phyloP scores from a whole-genome alignment of 2,329 filamentous ascomycete genomes.

The Sphaceloma murrayae region DNA sequence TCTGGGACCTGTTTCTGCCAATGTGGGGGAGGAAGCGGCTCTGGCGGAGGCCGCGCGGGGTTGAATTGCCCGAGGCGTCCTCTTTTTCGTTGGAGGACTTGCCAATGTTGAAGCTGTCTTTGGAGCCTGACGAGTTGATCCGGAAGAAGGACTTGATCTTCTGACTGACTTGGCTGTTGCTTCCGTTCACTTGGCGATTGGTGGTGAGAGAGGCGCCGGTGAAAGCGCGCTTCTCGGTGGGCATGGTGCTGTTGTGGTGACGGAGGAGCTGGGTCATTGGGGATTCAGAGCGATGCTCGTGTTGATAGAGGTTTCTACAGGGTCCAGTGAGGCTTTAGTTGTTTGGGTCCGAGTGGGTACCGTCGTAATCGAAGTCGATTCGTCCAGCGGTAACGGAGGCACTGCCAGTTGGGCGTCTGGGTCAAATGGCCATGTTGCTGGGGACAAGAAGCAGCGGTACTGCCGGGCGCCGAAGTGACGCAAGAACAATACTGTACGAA shows the following conservation, averaged over 20 bases:
- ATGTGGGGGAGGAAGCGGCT: conserved; percentile 83
- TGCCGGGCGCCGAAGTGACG: neutral
- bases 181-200: conserved; percentile 41
- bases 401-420: neutral
- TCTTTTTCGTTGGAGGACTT: conserved; percentile 24
- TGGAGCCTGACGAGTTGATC: conserved; percentile 46
- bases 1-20: conserved; percentile 78
- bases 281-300: neutral
- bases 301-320: neutral
- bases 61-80: conserved; percentile 32
- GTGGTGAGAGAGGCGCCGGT: conserved; percentile 33
- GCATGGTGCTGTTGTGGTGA: conserved; percentile 30
- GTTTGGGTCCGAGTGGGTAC: neutral
- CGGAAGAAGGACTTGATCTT: conserved; percentile 63
- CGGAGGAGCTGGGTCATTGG: conserved; percentile 37
- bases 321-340: conserved; percentile 5
- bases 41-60: conserved; percentile 58
- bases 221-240: conserved; percentile 40
- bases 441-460: neutral
- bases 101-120: conserved; percentile 31
- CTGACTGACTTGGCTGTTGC: conserved; percentile 48
- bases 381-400: conserved; percentile 8
- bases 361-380: neutral
- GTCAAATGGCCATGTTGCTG: conserved; percentile 6
- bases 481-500: neutral